Percentiles rank a stretch among this genome's conserved stretches.
These are phyloP conservation scores for Penicillium sp. DNA, from an alignment of 2,329 filamentous ascomycete genomes.

Conservation along the genomic window DNA sequence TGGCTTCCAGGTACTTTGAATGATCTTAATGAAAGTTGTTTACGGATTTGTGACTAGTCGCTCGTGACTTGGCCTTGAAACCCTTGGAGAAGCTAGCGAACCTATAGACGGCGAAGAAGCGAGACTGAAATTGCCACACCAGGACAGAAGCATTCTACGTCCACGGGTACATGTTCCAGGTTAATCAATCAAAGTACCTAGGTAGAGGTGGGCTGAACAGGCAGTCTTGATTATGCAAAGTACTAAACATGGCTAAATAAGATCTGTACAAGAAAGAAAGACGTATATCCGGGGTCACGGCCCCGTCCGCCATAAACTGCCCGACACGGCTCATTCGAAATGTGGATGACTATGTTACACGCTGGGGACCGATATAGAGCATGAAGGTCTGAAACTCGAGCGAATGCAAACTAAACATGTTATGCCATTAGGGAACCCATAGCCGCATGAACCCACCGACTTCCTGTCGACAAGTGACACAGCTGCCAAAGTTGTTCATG, in stretches of 20 bases:
- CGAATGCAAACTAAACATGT: not conserved
- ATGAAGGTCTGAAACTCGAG: not conserved
- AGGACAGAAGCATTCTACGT: not conserved
- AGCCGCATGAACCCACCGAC: conserved; percentile 86
- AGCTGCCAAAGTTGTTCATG: conserved; percentile 96
- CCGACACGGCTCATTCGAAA: not conserved
- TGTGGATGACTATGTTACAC: conserved; percentile 19
- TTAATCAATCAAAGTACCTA: not conserved
- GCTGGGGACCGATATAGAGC: not conserved
- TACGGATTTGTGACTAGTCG: not conserved
- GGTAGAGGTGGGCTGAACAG: not conserved
- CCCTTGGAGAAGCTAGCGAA: not conserved
- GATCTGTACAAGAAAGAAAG: conserved; percentile 6
- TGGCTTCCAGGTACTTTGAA: not conserved
- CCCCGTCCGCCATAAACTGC: not conserved
- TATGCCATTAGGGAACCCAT: conserved; percentile 62
- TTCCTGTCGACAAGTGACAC: conserved; percentile 86
- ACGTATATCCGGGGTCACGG: not conserved
- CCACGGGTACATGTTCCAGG: too few relatives aligned
- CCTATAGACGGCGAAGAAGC: not conserved
- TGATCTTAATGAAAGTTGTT: not conserved
- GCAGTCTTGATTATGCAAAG: conserved; percentile 7
- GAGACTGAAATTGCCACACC: not conserved
- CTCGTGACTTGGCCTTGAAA: not conserved
- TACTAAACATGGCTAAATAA: conserved; percentile 4